Evolutionary conservation across 1,284 basidiomycete genomes (phyloP).

Genomic region (Ganoderma resinaceum): DNA sequence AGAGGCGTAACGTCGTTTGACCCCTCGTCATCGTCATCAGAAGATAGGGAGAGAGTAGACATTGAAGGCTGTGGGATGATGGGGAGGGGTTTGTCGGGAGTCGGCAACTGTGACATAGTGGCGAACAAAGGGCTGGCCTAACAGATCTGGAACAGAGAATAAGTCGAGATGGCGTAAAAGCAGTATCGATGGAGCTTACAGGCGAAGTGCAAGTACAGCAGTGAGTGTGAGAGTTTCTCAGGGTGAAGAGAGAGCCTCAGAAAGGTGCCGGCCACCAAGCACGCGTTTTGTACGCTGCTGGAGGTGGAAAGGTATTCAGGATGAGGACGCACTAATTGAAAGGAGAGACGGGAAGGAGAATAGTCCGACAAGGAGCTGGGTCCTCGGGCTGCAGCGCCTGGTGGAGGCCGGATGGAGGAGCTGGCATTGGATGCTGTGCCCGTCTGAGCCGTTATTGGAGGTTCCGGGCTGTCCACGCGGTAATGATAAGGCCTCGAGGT

Average conservation of each 20-base stretch:
- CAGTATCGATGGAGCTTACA: conserved; percentile 29
- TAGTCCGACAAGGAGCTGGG: too few relatives aligned
- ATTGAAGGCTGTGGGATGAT: conserved; percentile 34
- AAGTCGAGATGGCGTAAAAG: conserved; percentile 40
- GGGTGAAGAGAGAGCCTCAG: conserved; percentile 14
- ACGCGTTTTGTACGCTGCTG: conserved; percentile 22
- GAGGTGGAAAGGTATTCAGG: conserved; percentile 38
- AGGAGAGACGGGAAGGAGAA: too few relatives aligned
- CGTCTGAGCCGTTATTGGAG: too few relatives aligned
- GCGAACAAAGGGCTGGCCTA: conserved; percentile 30
- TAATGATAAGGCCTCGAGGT: too few relatives aligned
- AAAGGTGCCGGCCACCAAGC: conserved; percentile 12
- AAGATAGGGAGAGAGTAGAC: conserved; percentile 19
- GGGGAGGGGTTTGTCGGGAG: conserved; percentile 44
- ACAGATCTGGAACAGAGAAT: conserved; percentile 40
- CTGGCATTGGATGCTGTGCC: too few relatives aligned
- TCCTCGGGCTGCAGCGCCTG: too few relatives aligned
- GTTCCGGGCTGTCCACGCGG: too few relatives aligned
- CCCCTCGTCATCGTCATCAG: conserved; percentile 13
- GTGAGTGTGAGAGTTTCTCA: conserved; percentile 11
- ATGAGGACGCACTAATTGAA: too few relatives aligned
- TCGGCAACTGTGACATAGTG: conserved; percentile 20
- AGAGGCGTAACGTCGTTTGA: conserved; percentile 25
- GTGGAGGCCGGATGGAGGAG: too few relatives aligned
- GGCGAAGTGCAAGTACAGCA: not conserved